phyloP scores from a whole-genome alignment of 139 green algal species.

The Chlorella vulgaris region DNA sequence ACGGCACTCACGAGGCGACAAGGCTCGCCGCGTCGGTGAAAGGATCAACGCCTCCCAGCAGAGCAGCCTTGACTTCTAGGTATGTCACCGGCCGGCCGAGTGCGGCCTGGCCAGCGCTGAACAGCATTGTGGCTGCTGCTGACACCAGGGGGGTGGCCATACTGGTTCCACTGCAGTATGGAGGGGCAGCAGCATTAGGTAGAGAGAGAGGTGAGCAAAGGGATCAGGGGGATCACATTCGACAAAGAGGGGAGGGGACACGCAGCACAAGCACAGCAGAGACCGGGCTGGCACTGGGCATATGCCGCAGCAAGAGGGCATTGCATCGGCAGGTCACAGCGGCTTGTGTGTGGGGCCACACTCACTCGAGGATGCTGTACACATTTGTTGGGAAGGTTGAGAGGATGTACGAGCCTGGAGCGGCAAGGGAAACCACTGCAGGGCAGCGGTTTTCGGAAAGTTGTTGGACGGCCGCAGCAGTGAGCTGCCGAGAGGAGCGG shows the following conservation, averaged over 20 bases:
- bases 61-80: not conserved
- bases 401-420: conserved; percentile 5
- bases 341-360: not conserved
- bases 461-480: not conserved
- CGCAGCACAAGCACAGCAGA: too few relatives aligned
- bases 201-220: not conserved
- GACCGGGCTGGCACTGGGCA: not conserved
- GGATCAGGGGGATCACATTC: not conserved
- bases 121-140: not conserved
- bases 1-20: not conserved
- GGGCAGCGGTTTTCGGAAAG: not conserved
- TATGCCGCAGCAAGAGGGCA: not conserved
- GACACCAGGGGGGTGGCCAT: conserved; percentile 16
- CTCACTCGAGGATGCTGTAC: not conserved
- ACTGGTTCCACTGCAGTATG: not conserved
- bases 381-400: not conserved
- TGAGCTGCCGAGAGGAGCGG: not conserved
- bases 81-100: not conserved
- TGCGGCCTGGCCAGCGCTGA: not conserved
- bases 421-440: conserved; percentile 6
- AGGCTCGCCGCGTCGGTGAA: not conserved
- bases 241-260: not conserved
- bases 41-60: not conserved
- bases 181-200: not conserved
- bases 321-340: not conserved